Base-by-base conservation (phyloP, 148 eudicot genomes). In the Camellia lanceoleosa region DNA sequence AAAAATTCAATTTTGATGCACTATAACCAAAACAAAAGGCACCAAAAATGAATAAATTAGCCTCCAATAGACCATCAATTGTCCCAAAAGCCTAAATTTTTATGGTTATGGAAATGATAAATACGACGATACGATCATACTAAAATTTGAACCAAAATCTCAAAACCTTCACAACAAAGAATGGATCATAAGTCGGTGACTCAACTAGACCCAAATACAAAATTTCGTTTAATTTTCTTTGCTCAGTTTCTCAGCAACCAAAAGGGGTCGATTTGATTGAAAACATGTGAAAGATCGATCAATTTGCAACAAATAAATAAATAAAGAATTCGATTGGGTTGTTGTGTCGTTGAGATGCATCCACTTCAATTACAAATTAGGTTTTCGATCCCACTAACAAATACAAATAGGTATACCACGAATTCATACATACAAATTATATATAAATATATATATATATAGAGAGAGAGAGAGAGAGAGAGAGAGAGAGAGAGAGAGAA, bases 381-480 rank as follows among this genome's bases (percentile, higher is more conserved):
- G 52, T 4, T 49, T 49, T 49, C 52, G 3, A 5, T 49, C 5
- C 52, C 52, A 30, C 38, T 30, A 30, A 66, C 46, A 38, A 66
- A 41, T 38, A 38, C 70, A 41, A 15, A 12, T 3, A 67, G 2
- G 41, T 38, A 5, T 10, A 14, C 10, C 13, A 5, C 38, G 16
- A 1, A 68, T 14, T 13, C 5, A 66, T 8, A 14, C 5, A 66
- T 12, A 41, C 15, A 66, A 30, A 30, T 30, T 16, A 66, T 38
- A 65, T 11, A 65, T 14, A 8, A 1, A n/a, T 5, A 20, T 62
- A 4, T 19, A 62, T 8, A n/a, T 7, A 56, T 11, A 56, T 12
- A 56, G 18, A 56, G 20, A 62, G 66, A 62, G 66, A 62, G 66
- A 65, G 68, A 67, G 47, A 14, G 71, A 41, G 71, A 68, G 71